A percentile compares a stretch with the other conserved stretches of the same genome.
These are phyloP conservation scores for Mycosphaerelloides madeirae DNA, from an alignment of 2,329 filamentous ascomycete genomes.

Conservation along the genomic window DNA sequence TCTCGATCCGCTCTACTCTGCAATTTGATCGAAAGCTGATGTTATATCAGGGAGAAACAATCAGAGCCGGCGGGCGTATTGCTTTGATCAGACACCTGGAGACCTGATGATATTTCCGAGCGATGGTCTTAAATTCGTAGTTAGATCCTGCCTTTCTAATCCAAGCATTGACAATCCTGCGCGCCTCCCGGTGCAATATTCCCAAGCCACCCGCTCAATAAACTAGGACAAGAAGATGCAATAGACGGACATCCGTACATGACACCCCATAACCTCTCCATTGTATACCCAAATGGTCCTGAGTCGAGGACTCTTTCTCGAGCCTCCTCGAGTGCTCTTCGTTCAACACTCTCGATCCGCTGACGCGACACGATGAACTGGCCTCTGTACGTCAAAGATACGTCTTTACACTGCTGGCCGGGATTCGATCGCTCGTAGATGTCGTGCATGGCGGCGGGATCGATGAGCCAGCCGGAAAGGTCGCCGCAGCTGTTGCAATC, in stretches of 20 bases:
- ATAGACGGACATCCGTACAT: constrained; percentile 6
- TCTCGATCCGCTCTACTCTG: not conserved
- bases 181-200: constrained; percentile 1
- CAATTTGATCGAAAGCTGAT: not conserved
- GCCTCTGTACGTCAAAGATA: constrained; percentile 6
- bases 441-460: not conserved
- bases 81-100: constrained; percentile 19
- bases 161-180: constrained; percentile 9
- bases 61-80: constrained; percentile 34
- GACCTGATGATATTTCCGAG: not conserved
- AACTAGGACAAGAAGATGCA: constrained; percentile 3
- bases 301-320: not conserved
- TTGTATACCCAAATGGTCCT: constrained; percentile 5
- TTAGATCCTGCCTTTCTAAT: not conserved
- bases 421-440: constrained; percentile 6
- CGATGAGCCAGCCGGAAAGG: constrained; percentile 5
- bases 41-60: constrained; percentile 30
- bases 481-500: constrained; percentile 7
- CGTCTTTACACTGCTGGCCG: constrained; percentile 2
- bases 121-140: not conserved
- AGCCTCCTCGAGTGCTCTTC: not conserved
- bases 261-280: constrained; percentile 7
- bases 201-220: constrained; percentile 7
- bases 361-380: constrained; percentile 8
- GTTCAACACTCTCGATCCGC: constrained; percentile 1